A percentile compares a stretch with the other conserved stretches of the same genome.
These are phyloP conservation scores for Pelargonium nanum DNA, from an alignment of 345 rosid species.

Conservation along the genomic window DNA sequence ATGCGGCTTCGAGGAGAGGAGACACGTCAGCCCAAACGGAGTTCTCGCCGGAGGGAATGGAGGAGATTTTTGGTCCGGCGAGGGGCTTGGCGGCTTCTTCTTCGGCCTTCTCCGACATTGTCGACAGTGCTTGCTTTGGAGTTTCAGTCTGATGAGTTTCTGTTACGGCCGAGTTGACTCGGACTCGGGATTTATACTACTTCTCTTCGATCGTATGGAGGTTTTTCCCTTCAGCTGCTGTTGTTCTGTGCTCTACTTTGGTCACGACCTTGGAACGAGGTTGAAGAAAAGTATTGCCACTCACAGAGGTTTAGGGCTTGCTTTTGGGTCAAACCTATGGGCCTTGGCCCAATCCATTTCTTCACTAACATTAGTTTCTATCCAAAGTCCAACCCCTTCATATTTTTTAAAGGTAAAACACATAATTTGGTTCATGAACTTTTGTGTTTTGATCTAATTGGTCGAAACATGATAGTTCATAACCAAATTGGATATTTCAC, in stretches of 20 bases:
- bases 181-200: background rate
- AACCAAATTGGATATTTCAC: too few relatives aligned
- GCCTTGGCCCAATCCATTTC: background rate
- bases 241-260: background rate
- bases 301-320: background rate
- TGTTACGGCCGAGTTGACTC: background rate
- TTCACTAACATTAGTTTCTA: too few relatives aligned
- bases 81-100: constrained; percentile 18
- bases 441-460: too few relatives aligned
- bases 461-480: too few relatives aligned
- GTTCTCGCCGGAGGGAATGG: constrained; percentile 52
- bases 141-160: background rate
- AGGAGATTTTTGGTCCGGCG: constrained; percentile 19
- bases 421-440: too few relatives aligned
- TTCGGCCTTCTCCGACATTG: constrained; percentile 13
- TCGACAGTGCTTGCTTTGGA: background rate
- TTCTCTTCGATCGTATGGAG: background rate
- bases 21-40: constrained; percentile 77
- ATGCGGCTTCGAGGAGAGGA: constrained; percentile 58
- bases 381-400: too few relatives aligned
- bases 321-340: background rate
- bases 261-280: too few relatives aligned
- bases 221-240: background rate
- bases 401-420: too few relatives aligned
- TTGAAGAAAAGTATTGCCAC: too few relatives aligned